Conservation (phyloP, 2,329 filamentous ascomycete species). For the Exserohilum rostratum region DNA sequence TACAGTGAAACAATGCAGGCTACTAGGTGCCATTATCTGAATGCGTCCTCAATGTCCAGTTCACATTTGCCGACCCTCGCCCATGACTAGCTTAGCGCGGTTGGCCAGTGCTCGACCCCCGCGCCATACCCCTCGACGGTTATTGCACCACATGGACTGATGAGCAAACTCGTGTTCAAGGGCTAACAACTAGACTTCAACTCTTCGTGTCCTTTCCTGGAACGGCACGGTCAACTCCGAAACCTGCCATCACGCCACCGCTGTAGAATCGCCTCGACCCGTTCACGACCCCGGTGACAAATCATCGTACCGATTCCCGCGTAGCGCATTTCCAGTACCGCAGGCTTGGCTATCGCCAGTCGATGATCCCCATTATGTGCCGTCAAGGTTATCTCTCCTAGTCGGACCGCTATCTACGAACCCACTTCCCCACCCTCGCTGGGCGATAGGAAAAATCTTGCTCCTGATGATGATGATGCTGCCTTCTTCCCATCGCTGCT, state of each 20-base stretch:
- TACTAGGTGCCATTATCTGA: background rate
- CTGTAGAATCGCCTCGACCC: background rate
- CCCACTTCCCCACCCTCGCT: slow-evolving; percentile 2
- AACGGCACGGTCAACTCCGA: background rate
- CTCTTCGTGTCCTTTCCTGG: background rate
- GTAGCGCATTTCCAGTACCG: slow-evolving; percentile 4
- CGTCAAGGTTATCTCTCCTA: slow-evolving; percentile 1
- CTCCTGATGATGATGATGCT: background rate
- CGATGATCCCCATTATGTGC: background rate
- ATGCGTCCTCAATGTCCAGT: background rate
- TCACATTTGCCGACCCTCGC: background rate
- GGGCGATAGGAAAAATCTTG: background rate
- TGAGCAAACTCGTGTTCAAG: background rate
- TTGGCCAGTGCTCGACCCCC: background rate
- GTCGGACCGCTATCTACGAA: slow-evolving; percentile 1
- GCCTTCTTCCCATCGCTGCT: background rate
- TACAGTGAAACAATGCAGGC: background rate
- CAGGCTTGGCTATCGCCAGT: slow-evolving; percentile 1
- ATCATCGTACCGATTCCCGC: slow-evolving; percentile 5
- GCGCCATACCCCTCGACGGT: background rate
- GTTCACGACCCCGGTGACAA: slow-evolving; percentile 3
- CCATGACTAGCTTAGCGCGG: slow-evolving; percentile 2
- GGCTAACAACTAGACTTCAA: background rate
- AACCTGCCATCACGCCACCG: background rate
- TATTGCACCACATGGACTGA: background rate